phyloP scores from a whole-genome alignment of 192 early-diverging fungal genomes.

The Rhizophagus sp. region DNA sequence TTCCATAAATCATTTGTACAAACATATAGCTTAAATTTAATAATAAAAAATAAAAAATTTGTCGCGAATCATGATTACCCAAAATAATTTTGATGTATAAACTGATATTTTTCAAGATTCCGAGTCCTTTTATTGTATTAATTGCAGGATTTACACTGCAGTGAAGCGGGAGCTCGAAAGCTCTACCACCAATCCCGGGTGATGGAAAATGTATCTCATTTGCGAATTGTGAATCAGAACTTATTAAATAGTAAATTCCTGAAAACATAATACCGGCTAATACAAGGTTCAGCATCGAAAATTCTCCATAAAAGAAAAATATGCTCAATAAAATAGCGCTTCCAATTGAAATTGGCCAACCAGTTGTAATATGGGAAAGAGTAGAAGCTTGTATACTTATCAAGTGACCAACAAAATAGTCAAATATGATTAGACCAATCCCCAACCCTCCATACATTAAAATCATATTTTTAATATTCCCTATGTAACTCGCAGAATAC shows the following conservation, averaged over 20 bases:
- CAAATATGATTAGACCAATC: constrained; percentile 40
- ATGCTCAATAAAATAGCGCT: constrained; percentile 37
- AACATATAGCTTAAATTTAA: constrained; percentile 93
- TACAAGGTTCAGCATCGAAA: constrained; percentile 39
- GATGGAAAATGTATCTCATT: constrained; percentile 39
- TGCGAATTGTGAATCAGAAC: constrained; percentile 29
- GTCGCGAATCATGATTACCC: constrained; percentile 76
- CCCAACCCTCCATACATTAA: constrained; percentile 36
- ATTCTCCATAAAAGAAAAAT: constrained; percentile 40
- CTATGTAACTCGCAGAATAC: not conserved
- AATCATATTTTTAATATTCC: not conserved
- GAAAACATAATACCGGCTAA: constrained; percentile 39
- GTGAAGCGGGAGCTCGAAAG: constrained; percentile 42
- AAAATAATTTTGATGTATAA: constrained; percentile 54
- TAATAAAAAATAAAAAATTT: constrained; percentile 91
- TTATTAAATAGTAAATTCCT: constrained; percentile 41
- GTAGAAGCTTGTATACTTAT: constrained; percentile 37
- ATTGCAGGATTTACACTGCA: constrained; percentile 18
- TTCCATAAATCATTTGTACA: constrained; percentile 81
- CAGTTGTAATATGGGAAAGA: constrained; percentile 36
- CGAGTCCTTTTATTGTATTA: constrained; percentile 10
- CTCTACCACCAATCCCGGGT: constrained; percentile 34
- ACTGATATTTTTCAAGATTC: constrained; percentile 31
- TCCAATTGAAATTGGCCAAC: constrained; percentile 43
- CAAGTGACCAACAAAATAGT: constrained; percentile 44